These are phyloP conservation scores for Pochonia chlamydosporia DNA, from an alignment of 2,329 filamentous ascomycete species.

Conservation along the genomic window DNA sequence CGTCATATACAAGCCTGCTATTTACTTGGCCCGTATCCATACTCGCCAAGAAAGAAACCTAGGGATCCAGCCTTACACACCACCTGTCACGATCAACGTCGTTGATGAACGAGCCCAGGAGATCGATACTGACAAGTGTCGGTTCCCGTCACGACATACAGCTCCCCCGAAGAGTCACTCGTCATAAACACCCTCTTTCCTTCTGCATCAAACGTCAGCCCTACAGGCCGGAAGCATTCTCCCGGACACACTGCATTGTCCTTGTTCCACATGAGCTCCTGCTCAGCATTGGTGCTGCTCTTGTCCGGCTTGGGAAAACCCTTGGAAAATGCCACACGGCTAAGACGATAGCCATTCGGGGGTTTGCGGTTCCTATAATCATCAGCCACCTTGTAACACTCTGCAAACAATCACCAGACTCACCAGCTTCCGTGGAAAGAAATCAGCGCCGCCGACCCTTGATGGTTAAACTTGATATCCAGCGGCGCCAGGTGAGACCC, in stretches of 20 bases:
- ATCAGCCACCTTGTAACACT: no score
- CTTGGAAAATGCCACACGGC: constrained; percentile 27
- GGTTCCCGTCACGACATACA: constrained; percentile 36
- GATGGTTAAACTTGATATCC: constrained; percentile 55
- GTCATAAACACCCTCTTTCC: constrained; percentile 45
- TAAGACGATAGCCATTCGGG: constrained; percentile 32
- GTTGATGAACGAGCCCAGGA: background rate
- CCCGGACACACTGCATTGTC: constrained; percentile 39
- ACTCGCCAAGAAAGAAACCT: background rate
- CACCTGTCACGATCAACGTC: background rate
- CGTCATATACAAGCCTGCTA: no score
- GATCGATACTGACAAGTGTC: background rate
- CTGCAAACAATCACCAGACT: constrained; percentile 1
- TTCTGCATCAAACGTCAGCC: constrained; percentile 31
- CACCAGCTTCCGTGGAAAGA: constrained; percentile 58
- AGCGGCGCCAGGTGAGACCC: constrained; percentile 56
- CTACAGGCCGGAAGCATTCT: constrained; percentile 47
- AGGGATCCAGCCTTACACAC: no score
- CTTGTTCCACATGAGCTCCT: constrained; percentile 43
- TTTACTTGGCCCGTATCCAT: background rate
- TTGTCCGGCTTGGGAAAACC: constrained; percentile 26
- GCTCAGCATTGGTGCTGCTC: constrained; percentile 34
- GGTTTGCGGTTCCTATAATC: constrained; percentile 24
- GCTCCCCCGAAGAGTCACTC: constrained; percentile 48
- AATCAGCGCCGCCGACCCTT: constrained; percentile 51